Evolutionary conservation across 257 asterid genomes (phyloP).

Genomic region (Nicotiana otophora): DNA sequence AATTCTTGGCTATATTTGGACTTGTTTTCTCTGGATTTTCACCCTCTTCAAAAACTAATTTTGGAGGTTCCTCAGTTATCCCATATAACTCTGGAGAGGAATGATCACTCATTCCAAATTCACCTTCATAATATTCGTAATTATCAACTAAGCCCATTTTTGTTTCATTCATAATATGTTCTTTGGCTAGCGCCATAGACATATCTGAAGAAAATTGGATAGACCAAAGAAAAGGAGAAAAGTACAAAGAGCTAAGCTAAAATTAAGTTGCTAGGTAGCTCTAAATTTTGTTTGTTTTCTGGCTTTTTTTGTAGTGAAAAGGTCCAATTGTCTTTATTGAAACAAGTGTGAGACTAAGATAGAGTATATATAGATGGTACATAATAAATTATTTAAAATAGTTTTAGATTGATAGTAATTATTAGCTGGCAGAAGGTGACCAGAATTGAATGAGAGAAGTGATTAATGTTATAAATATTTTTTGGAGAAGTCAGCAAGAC

Average conservation of each 20-base stretch:
- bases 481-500: constrained; percentile 39
- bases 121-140: constrained; percentile 48
- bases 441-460: constrained; percentile 14
- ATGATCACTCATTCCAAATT: constrained; percentile 27
- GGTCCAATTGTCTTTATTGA: constrained; percentile 6
- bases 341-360: not conserved
- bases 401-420: constrained; percentile 30
- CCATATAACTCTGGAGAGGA: constrained; percentile 30
- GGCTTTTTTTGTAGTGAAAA: not conserved
- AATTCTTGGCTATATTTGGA: constrained; percentile 25
- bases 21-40: constrained; percentile 39
- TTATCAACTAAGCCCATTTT: constrained; percentile 30
- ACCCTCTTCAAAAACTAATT: constrained; percentile 21
- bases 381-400: not conserved
- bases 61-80: constrained; percentile 12
- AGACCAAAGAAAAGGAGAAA: not conserved
- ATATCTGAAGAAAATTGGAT: not conserved
- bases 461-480: not conserved
- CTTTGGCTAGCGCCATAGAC: constrained; percentile 51
- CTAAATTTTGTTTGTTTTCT: not conserved
- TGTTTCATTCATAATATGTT: constrained; percentile 34
- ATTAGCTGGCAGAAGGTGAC: constrained; percentile 55
- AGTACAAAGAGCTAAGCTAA: not conserved
- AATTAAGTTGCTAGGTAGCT: not conserved
- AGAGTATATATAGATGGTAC: not conserved